Evolutionary conservation across 2,329 filamentous ascomycete genomes (phyloP), one percentile per base, ranked within the genome.

Genomic region (Cladorrhinum sp.): DNA sequence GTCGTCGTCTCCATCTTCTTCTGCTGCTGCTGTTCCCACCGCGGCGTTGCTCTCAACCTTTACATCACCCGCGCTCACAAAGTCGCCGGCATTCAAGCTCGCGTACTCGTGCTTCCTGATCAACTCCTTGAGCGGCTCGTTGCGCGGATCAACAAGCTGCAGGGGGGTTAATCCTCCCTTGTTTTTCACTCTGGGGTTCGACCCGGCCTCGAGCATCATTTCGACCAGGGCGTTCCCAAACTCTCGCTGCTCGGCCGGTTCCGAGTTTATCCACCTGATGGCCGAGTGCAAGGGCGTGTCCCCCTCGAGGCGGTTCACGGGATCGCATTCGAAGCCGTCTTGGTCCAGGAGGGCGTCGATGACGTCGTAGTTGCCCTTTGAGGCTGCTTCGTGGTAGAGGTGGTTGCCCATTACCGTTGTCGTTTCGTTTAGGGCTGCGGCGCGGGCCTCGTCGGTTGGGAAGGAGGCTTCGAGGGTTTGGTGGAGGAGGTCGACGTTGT

Each of bases 371-470:
- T 92, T 91, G 69, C 95, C 95, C 66, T 87, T 87, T 28, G 85
- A 82, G 30, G 94, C 94, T 55, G 93, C 95, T 68, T 97, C 86
- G 76, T 98, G 95, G 73, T 97, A 87, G 30, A 93, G 86, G 72
- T 94, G 86, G 76, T 94, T 93, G 56, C 95, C 95, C 77, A 97
- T 82, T 10, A 92, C 86, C 69, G 95, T 92, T 51, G 86, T 90
- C 55, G 93, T 91, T 53, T 85, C 83, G 80, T 99, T 99, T 73
- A 99, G 86, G 67, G 96, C 86, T 55, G 84, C 75, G 33, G 92
- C 87, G 63, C 91, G 86, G 70, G 90, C 82, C 62, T 85, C 82
- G 58, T 88, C 86, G 61, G 78, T 76, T 66, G 84, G 83, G 66
- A 79, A 77, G 48, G 83, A 77, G 16, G 3, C n/a, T 3, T 3